Conservation (phyloP, 1,284 basidiomycete genomes). For the Ceratobasidium sp. region DNA sequence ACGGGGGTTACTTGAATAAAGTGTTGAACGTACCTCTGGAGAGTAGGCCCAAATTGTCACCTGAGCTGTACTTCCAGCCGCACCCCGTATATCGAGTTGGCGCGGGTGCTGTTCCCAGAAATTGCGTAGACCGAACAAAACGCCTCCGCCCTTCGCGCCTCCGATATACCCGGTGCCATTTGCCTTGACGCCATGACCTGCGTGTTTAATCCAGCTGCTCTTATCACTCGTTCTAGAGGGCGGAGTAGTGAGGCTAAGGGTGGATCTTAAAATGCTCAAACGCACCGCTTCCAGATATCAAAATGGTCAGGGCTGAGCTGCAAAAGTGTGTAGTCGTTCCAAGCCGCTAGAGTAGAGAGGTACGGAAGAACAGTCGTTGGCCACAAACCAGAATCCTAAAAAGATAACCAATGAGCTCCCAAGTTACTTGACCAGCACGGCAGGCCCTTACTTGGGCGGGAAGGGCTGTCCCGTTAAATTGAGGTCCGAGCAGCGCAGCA, state of each 20-base stretch:
- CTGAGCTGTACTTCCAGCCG: slow-evolving; percentile 54
- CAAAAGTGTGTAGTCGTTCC: slow-evolving; percentile 36
- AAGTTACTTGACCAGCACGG: background rate
- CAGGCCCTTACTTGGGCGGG: slow-evolving; percentile 50
- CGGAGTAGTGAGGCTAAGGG: background rate
- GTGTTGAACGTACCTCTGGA: slow-evolving; percentile 26
- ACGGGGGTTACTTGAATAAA: background rate
- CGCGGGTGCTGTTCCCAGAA: slow-evolving; percentile 60
- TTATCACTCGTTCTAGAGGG: slow-evolving; percentile 52
- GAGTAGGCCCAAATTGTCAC: slow-evolving; percentile 59
- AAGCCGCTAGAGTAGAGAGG: slow-evolving; percentile 11
- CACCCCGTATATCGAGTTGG: slow-evolving; percentile 57
- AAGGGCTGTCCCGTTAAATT: slow-evolving; percentile 58
- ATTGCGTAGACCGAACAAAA: slow-evolving; percentile 57
- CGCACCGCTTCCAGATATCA: slow-evolving; percentile 42
- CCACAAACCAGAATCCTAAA: slow-evolving; percentile 33
- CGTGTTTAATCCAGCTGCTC: slow-evolving; percentile 54
- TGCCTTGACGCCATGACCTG: slow-evolving; percentile 57
- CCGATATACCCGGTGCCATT: slow-evolving; percentile 59
- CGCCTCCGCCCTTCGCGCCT: slow-evolving; percentile 58
- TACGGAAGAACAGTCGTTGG: slow-evolving; percentile 24
- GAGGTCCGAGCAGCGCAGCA: slow-evolving; percentile 57
- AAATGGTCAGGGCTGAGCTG: slow-evolving; percentile 41
- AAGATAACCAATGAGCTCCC: background rate
- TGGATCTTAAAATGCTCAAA: background rate